Base-by-base conservation (phyloP, 108 stramenopile genomes). In the Pseudonitzschia pungens region DNA sequence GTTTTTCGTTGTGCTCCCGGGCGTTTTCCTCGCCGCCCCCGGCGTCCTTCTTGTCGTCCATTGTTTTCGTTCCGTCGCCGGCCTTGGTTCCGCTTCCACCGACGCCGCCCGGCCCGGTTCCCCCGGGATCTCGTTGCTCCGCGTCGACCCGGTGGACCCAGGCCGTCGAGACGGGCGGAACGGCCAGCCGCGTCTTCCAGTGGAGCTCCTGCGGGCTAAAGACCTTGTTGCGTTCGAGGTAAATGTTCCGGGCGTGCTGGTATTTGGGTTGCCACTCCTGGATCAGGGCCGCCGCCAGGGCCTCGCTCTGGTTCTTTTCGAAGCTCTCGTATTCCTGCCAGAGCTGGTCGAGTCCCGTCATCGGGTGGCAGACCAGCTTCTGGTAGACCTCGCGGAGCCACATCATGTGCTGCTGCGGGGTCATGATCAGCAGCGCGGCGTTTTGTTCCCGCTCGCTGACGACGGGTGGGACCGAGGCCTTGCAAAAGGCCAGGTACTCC, bases 301-400 rank as follows among this genome's bases (percentile, higher is more conserved):
- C 73, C 65, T 94, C 93, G 50, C 79, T 85, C 70, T 92, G 93
- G n/a, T 75, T 59, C 27, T 84, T 72, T 76, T 94, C 93, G 70
- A 90, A 94, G 29, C 74, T 66, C 68, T 94, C 93, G 73, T 94
- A 94, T 67, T 94, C 93, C 71, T 89, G 85, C 93, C 93, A 94
- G 16, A 89, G 74, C 50, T 84, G 81, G 83, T 94, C 93, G 65
- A 94, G 72, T 9, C 91, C 91, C 12, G 83, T 80, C 93, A 94
- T 94, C 50, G 93, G 93, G 81, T 87, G 83, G 20, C 79, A 79
- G 15, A 92, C 80, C 20, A 89, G 75, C n/a, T 87, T 80, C 65
- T 94, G 90, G 78, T 92, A 94, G 20, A 92, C 69, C 50, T 69
- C 72, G 4, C 93, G 91, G 29, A 94, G 65, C 54, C 77, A 74